Conservation (phyloP, 1,284 basidiomycete species). For the Pseudozyma hubeiensis region DNA sequence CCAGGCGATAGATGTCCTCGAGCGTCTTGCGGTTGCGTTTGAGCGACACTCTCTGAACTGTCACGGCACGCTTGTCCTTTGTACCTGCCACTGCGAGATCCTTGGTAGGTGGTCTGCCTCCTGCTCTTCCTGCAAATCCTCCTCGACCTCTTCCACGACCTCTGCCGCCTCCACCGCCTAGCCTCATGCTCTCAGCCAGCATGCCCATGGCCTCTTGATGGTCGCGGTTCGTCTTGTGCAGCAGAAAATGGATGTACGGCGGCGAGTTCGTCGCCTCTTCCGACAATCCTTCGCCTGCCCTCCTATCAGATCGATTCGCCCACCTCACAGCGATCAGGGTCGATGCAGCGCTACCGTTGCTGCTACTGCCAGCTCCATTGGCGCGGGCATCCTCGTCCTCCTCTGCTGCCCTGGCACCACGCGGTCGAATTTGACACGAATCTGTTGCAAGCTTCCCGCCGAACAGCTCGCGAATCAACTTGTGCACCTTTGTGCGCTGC, state of each 20-base stretch:
- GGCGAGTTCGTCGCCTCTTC: constrained; percentile 70
- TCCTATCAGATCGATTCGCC: constrained; percentile 70
- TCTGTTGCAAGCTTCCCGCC: constrained; percentile 85
- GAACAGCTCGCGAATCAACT: constrained; percentile 83
- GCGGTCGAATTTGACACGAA: constrained; percentile 63
- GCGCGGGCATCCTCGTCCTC: constrained; percentile 44
- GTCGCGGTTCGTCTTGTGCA: constrained; percentile 98
- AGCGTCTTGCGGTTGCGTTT: constrained; percentile 82
- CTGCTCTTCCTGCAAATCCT: constrained; percentile 22
- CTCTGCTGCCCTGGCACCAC: constrained; percentile 15
- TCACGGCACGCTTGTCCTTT: constrained; percentile 97
- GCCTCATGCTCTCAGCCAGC: constrained; percentile 74
- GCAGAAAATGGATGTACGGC: constrained; percentile 92
- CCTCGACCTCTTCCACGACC: constrained; percentile 38
- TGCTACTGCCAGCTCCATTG: constrained; percentile 9
- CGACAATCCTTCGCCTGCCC: constrained; percentile 69
- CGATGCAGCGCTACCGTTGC: constrained; percentile 1
- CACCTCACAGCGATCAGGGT: constrained; percentile 80
- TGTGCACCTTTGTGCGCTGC: constrained; percentile 83
- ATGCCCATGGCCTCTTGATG: constrained; percentile 90
- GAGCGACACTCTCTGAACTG: constrained; percentile 89
- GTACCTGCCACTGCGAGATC: constrained; percentile 93
- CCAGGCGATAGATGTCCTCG: constrained; percentile 81
- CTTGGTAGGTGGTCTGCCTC: constrained; percentile 40
- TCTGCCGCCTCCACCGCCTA: constrained; percentile 37